Evolutionary conservation across 352 stramenopile genomes (phyloP), one percentile per base, ranked within the genome.

Genomic region (Phytophthora hibernalis): DNA sequence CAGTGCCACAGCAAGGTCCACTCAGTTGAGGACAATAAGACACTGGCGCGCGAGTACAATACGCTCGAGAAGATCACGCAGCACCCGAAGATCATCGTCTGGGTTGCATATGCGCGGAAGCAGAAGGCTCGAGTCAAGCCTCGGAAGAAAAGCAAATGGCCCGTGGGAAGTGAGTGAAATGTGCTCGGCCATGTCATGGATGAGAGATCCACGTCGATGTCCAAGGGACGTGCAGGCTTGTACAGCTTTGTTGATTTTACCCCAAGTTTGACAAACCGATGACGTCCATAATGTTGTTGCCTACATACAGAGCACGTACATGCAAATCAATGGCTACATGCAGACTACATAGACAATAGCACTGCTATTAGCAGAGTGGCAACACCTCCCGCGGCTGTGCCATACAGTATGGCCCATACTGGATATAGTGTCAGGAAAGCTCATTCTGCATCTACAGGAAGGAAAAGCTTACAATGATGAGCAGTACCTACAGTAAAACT

Each of bases 1-100:
- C 88, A 91, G 42, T 98, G 95, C 58, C 95, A 98, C 55, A 93
- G 77, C 67, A 91, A 92, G 50, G 89, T 98, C 54, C 95, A 98
- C 79, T 84, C 79, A 16, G 79, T 78, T 5, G 90, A 98, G 59
- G 78, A 92, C 68, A 95, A 98, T 68, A 90, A 92, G 71, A 93
- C 92, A 30, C 74, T 98, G 28, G 95, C 94, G 7, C 74, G 78
- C 1, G 76, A 96, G 20, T 98, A 91, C 77, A 97, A 95, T 60
- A 98, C 92, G 9, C 72, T 97, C 1, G 93, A 98, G 11, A 95
- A 96, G 69, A 92, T 98, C 48, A 83, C 98, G 69, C 68, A 72
- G 37, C 90, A 98, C 63, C 83, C 91, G 22, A 76, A 87, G 33
- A 96, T 98, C 55, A 70, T 80, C 2, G 88, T 86, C 26, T 98